These are phyloP conservation scores for Dioszegia crocea DNA, from an alignment of 768 basidiomycete species.

Conservation along the genomic window DNA sequence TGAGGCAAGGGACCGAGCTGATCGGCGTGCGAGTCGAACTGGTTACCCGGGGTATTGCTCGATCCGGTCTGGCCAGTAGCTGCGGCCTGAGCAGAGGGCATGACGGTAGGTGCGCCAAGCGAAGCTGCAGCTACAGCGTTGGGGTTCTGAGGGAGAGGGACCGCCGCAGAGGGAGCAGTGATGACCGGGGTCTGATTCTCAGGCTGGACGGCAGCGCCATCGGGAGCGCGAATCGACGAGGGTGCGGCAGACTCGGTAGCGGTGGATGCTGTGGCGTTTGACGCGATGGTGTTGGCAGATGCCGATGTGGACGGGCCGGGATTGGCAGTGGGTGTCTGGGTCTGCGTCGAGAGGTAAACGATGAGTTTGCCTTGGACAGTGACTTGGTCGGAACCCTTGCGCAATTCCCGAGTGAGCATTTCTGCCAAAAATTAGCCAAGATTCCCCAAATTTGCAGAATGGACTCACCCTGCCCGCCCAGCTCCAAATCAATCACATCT, in stretches of 20 bases:
- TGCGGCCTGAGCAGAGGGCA: constrained; percentile 44
- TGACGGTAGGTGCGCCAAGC: constrained; percentile 35
- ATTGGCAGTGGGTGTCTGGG: constrained; percentile 75
- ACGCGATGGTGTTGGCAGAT: constrained; percentile 30
- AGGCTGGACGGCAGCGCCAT: neutral
- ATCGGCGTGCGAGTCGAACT: constrained; percentile 89
- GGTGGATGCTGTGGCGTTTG: constrained; percentile 30
- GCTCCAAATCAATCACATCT: constrained; percentile 83
- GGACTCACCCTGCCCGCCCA: constrained; percentile 82
- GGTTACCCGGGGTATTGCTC: constrained; percentile 56
- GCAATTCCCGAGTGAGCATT: constrained; percentile 92
- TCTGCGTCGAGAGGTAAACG: constrained; percentile 89
- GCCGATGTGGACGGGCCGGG: constrained; percentile 60
- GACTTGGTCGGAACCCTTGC: constrained; percentile 98
- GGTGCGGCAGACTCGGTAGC: constrained; percentile 11
- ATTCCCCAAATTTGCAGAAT: constrained; percentile 13
- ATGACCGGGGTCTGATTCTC: constrained; percentile 29
- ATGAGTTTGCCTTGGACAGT: constrained; percentile 97
- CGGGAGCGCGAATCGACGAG: neutral
- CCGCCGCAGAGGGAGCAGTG: constrained; percentile 27
- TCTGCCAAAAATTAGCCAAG: constrained; percentile 56
- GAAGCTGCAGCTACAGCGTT: constrained; percentile 54
- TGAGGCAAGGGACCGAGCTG: constrained; percentile 83
- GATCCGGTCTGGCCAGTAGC: constrained; percentile 44
- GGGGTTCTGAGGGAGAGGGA: constrained; percentile 46